Evolutionary conservation across 805 yeast genomes (phyloP), one percentile per base, ranked within the genome.

Genomic region (Wickerhamiella siamensis): DNA sequence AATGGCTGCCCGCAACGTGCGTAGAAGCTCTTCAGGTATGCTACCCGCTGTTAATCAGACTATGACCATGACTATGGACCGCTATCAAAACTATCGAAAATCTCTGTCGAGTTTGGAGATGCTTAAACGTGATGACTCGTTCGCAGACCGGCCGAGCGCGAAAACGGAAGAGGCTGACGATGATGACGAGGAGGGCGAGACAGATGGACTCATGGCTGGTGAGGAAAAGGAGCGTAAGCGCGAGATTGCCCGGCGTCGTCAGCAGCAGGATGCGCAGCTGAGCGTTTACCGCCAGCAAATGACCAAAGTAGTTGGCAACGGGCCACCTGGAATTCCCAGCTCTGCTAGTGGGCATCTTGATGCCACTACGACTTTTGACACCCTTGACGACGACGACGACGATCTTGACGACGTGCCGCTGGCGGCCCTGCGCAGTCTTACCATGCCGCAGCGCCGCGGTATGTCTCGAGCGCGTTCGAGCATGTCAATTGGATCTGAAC

Each of bases 161-260:
- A 66, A 61, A 15, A 71, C 64, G 14, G 65, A 59, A 14, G 66
- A 64, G 51, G 69, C 60, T 27, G 68, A 61, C 39, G 61, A 57
- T 10, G 64, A 54, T 6, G 47, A 63, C 36, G 61, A 55, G 12
- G 65, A 55, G 1, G 61, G 56, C n/a, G 65, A 57, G 9, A 62
- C 58, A 9, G 58, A 53, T 5, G 50, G 47, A 14, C 47, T 44
- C 22, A 36, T 36, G 16, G 33, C 33, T 10, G 12, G 29, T 12
- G 34, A 40, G 33, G 47, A 49, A 18, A 45, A 50, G 33, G 52
- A 50, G 39, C 45, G 33, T 21, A 43, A 45, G 29, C 47, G 49
- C 9, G 33, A 37, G 36, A 27, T 41, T 2, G 57, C 56, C 3
- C 38, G 32, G 16, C 31, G 43, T 18, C 54, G 66, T 10, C 56